These are phyloP conservation scores for Limtongozyma cylindracea DNA, from an alignment of 805 yeast genomes.

Conservation along the genomic window DNA sequence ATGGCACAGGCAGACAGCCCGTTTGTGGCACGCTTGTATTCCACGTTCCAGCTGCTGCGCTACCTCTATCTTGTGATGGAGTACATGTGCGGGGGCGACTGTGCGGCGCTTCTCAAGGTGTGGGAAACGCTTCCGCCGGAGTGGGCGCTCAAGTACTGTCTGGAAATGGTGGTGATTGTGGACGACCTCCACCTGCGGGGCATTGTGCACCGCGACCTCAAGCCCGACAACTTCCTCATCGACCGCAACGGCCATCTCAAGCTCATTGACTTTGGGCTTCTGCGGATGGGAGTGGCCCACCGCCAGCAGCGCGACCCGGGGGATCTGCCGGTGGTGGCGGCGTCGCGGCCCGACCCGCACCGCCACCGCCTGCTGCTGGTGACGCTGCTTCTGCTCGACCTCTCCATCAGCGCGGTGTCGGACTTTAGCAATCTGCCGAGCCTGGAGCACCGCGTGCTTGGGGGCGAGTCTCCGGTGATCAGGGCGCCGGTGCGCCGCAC, in stretches of 20 bases:
- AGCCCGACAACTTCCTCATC: constrained; percentile 81
- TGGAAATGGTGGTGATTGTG: constrained; percentile 80
- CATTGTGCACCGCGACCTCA: constrained; percentile 82
- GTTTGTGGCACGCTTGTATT: constrained; percentile 71
- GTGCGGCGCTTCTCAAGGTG: constrained; percentile 63
- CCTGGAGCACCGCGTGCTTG: constrained; percentile 1
- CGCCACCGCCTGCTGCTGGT: constrained; percentile 12
- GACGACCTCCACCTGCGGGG: constrained; percentile 74
- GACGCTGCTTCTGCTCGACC: constrained; percentile 16
- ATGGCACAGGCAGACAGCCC: constrained; percentile 91
- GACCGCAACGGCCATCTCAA: constrained; percentile 77
- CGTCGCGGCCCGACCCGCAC: constrained; percentile 1
- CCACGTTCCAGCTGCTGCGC: constrained; percentile 73
- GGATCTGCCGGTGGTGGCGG: constrained; percentile 3
- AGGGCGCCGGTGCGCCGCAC: constrained; percentile 21
- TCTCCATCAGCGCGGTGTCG: too few relatives aligned
- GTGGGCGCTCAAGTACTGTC: constrained; percentile 70
- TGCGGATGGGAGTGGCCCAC: constrained; percentile 69
- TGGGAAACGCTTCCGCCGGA: constrained; percentile 65
- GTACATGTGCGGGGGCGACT: constrained; percentile 86
- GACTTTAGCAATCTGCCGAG: too few relatives aligned
- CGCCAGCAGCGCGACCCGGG: constrained; percentile 28
- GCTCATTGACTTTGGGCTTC: constrained; percentile 84
- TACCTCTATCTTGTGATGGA: constrained; percentile 90
- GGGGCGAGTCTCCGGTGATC: constrained; percentile 18